Conservation (phyloP, 2,329 filamentous ascomycete genomes). For the Tolypocladium capitatum region DNA sequence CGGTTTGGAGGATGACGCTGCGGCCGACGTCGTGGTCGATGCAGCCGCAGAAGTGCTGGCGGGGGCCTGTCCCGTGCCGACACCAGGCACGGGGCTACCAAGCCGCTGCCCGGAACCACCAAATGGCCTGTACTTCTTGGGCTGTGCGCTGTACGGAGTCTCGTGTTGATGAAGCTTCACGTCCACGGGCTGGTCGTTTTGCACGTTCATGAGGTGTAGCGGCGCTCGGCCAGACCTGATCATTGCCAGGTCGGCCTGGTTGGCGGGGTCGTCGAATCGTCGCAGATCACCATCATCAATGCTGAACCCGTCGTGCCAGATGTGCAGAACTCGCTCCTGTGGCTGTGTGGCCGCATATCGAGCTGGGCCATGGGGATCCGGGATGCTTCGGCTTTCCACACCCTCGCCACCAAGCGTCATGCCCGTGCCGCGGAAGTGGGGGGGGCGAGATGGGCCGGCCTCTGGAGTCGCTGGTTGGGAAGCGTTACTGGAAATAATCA, state of each 20-base stretch:
- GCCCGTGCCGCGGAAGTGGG: conserved; percentile 55
- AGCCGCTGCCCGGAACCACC: conserved; percentile 58
- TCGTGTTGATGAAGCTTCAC: conserved; percentile 69
- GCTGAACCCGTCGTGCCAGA: conserved; percentile 77
- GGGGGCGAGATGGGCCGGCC: conserved; percentile 34
- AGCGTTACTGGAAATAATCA: conserved; percentile 38
- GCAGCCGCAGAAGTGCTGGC: conserved; percentile 11
- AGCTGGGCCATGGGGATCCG: conserved; percentile 36
- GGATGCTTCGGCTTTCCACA: conserved; percentile 53
- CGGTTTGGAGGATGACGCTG: conserved; percentile 21
- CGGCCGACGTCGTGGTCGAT: conserved; percentile 18
- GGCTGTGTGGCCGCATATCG: conserved; percentile 24
- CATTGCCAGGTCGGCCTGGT: conserved; percentile 58
- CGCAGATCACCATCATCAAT: conserved; percentile 69
- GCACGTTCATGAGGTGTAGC: conserved; percentile 64
- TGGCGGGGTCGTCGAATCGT: conserved; percentile 66
- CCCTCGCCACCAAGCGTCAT: conserved; percentile 71
- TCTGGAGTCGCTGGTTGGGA: conserved; percentile 39
- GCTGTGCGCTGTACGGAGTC: conserved; percentile 54
- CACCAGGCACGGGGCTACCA: conserved; percentile 63
- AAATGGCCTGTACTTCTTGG: conserved; percentile 67
- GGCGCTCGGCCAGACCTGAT: conserved; percentile 68
- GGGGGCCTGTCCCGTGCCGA: conserved; percentile 9
- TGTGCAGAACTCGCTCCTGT: conserved; percentile 57
- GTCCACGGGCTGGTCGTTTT: conserved; percentile 62